Base-by-base conservation (phyloP, 345 rosid species). In the Excoecaria agallocha region DNA sequence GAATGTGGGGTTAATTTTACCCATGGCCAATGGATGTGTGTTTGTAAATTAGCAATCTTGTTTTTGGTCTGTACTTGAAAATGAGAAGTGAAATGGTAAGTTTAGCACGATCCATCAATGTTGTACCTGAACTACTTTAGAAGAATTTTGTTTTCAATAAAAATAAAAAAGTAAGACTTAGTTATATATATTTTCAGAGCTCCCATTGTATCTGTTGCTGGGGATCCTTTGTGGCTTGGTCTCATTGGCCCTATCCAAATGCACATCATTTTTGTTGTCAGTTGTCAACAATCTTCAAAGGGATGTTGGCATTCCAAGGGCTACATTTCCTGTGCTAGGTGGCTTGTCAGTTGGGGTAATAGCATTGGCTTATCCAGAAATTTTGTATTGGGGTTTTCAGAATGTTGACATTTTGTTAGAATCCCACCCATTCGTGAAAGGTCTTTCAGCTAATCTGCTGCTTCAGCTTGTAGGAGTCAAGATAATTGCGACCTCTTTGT, bases 311-410 rank as follows among this genome's bases (percentile, higher is more conserved):
- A 80, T 90, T 63, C 96, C 98, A 59, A 89, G 79, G 83, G 85
- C 94, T 66, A 78, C 84, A 1, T 92, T 90, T 76, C 98, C 98
- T 30, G 87, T 87, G 3, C 48, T 89, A 60, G 93, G 97, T 60
- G 93, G 94, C 70, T 82, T 92, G 74, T 79, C 85, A 15, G 80
- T 84, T 69, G 97, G 97, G 75, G 49, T 84, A 54, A 83, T 92
- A 77, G 94, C 97, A 75, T 81, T 94, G 84, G 89, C 83, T 63
- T 94, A 88, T 78, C 98, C 97, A 12, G 95, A 92, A 85, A 88
- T 92, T 82, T 89, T 94, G 6, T 94, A 92, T 81, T 92, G 98
- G 98, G 98, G 98, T 46, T 94, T 94, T 46, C 86, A 94, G 84
- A 94, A 94, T 73, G 97, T 92, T 41, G 97, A 94, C 81, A 85